Evolutionary conservation across 1,139 yeast species (phyloP).

Genomic region (Debaryomyces sp.): DNA sequence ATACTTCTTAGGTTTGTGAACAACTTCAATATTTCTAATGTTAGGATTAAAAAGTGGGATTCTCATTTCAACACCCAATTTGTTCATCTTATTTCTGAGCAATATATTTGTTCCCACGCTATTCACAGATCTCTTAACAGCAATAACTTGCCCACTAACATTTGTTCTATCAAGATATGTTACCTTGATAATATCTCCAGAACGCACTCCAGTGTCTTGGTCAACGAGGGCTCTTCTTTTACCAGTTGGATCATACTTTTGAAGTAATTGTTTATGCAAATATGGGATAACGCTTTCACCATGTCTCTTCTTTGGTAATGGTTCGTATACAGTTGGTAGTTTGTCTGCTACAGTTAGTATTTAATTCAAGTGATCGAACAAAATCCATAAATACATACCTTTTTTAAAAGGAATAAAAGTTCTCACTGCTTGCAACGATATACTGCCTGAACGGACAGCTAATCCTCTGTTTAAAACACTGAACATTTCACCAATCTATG

Average conservation of each 20-base stretch:
- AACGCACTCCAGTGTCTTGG: constrained; percentile 54
- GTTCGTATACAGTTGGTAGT: constrained; percentile 50
- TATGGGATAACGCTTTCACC: constrained; percentile 53
- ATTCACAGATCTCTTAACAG: constrained; percentile 62
- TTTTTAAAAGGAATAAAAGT: constrained; percentile 24
- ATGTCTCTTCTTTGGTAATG: constrained; percentile 52
- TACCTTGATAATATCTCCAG: constrained; percentile 84
- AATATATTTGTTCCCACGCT: constrained; percentile 72
- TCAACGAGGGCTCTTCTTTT: constrained; percentile 67
- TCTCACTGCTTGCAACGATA: constrained; percentile 19
- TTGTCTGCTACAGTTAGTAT: constrained; percentile 19
- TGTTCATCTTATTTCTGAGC: constrained; percentile 76
- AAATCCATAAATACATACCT: constrained; percentile 18
- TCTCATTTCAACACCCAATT: constrained; percentile 79
- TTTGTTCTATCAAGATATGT: constrained; percentile 70
- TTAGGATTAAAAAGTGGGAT: constrained; percentile 80
- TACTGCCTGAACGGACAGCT: constrained; percentile 14
- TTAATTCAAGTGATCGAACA: neutral
- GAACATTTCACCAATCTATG: constrained; percentile 17
- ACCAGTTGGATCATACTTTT: constrained; percentile 72
- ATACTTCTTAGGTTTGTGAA: constrained; percentile 72
- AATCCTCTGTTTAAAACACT: constrained; percentile 15
- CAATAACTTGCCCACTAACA: constrained; percentile 76
- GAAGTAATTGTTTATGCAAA: constrained; percentile 51
- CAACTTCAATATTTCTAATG: constrained; percentile 70